A percentile compares a stretch with the other conserved stretches of the same genome.
Conservation (phyloP, 1,284 basidiomycete species). For the Trametes versicolor region DNA sequence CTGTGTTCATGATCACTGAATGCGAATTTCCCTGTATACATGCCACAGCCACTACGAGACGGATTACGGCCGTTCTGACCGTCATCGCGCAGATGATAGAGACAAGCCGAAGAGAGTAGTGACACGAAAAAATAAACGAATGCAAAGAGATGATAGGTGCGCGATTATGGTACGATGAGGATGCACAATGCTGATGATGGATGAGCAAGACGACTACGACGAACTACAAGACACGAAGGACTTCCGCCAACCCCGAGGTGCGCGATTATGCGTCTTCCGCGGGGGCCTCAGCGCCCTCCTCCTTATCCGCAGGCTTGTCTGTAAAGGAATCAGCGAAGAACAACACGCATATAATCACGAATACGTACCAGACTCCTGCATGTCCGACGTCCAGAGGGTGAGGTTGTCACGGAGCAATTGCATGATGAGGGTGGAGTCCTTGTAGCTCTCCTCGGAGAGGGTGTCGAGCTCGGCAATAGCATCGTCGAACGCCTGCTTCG, state of each 20-base stretch:
- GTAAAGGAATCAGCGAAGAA: constrained; percentile 16
- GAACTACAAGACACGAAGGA: constrained; percentile 35
- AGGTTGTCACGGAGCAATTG: constrained; percentile 99
- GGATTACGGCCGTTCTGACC: constrained; percentile 20
- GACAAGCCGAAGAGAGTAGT: constrained; percentile 28
- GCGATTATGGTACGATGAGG: constrained; percentile 39
- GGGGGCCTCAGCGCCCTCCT: constrained; percentile 56
- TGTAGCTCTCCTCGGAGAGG: constrained; percentile 99
- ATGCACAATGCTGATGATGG: constrained; percentile 35
- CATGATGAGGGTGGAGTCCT: constrained; percentile 99
- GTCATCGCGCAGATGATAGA: constrained; percentile 26
- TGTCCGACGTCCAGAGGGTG: constrained; percentile 98
- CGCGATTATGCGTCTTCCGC: constrained; percentile 43
- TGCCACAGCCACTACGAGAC: constrained; percentile 22
- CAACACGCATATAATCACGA: not conserved
- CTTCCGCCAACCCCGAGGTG: constrained; percentile 24
- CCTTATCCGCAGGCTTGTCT: constrained; percentile 79
- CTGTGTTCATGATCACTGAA: constrained; percentile 19
- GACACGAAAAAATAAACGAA: constrained; percentile 34
- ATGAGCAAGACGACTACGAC: constrained; percentile 37
- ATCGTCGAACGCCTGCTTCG: constrained; percentile 99
- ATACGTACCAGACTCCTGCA: constrained; percentile 85
- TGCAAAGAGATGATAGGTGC: constrained; percentile 37
- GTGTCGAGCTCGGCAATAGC: constrained; percentile 99
- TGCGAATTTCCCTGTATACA: constrained; percentile 30